These are phyloP conservation scores for Lactarius sp. DNA, from an alignment of 768 basidiomycete species.

Conservation along the genomic window DNA sequence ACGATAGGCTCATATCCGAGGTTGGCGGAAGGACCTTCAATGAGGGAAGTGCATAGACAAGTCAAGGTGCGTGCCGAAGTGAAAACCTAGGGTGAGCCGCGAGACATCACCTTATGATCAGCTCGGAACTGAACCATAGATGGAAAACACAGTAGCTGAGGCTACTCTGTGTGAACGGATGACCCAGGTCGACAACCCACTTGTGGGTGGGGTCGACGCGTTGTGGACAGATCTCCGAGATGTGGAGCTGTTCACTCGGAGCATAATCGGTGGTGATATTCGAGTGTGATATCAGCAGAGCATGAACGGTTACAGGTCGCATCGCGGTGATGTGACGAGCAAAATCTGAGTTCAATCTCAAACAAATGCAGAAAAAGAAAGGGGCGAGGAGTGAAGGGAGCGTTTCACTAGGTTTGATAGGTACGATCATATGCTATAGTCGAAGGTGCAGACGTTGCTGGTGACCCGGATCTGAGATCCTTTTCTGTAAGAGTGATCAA, in stretches of 20 bases:
- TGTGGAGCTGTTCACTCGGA: slow-evolving; percentile 1
- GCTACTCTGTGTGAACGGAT: slow-evolving; percentile 39
- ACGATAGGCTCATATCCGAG: no score
- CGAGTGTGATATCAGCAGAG: neutral
- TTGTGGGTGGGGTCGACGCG: slow-evolving; percentile 8
- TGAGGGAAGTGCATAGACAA: no score
- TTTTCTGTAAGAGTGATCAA: neutral
- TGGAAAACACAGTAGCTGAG: slow-evolving; percentile 40
- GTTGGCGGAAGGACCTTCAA: no score
- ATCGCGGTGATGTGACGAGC: neutral
- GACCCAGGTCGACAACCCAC: slow-evolving; percentile 50
- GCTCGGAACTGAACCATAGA: no score
- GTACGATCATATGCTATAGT: neutral
- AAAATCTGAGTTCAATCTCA: neutral
- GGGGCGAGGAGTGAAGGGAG: neutral
- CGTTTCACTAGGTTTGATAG: neutral
- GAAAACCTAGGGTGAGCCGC: no score
- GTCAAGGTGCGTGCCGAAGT: no score
- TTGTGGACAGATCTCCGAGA: neutral
- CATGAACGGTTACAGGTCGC: no score
- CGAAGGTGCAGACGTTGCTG: neutral
- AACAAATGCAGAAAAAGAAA: slow-evolving; percentile 1
- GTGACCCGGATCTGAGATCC: neutral
- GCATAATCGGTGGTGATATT: no score
- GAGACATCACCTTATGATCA: no score